phyloP scores from a whole-genome alignment of 176 grass and related monocot genomes.

The Aegilops bicornis region DNA sequence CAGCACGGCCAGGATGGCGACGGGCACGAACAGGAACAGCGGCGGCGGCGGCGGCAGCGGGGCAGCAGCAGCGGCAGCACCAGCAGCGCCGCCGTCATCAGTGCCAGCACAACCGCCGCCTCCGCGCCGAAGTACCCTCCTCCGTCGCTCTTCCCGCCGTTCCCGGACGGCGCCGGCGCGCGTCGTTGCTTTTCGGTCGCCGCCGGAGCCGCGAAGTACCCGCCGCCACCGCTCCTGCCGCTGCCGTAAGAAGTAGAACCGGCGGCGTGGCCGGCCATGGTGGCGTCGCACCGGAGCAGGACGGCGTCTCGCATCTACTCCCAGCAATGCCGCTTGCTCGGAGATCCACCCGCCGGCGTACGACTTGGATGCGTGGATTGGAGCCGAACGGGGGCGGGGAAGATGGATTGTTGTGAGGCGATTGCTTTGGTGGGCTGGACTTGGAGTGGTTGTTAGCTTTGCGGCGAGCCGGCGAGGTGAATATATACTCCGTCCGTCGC shows the following conservation, averaged over 20 bases:
- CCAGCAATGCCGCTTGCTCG: neutral
- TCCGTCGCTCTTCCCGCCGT: neutral
- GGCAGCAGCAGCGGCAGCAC: slow-evolving; percentile 43
- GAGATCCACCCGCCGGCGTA: neutral
- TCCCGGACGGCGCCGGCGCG: neutral
- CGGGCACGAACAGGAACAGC: slow-evolving; percentile 34
- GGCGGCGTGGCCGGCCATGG: slow-evolving; percentile 1
- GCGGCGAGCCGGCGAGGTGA: neutral
- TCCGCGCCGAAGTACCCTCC: slow-evolving; percentile 24
- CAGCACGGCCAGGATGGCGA: slow-evolving; percentile 48
- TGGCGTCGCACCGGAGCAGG: neutral
- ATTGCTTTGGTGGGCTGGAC: neutral
- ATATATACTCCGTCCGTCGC: neutral
- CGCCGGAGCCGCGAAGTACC: neutral
- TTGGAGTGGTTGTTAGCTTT: neutral
- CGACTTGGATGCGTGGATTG: neutral
- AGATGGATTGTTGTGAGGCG: neutral
- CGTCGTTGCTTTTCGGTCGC: neutral
- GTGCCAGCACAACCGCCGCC: slow-evolving; percentile 34
- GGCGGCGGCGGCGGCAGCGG: slow-evolving; percentile 40
- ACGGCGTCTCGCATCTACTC: slow-evolving; percentile 27
- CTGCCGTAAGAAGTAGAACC: neutral
- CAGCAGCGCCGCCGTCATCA: slow-evolving; percentile 42
- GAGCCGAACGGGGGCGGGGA: neutral
- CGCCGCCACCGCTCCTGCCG: neutral